A percentile compares a stretch with the other conserved stretches of the same genome.
phyloP scores from a whole-genome alignment of 2,329 filamentous ascomycete species.

The Hypomyces rosellus region DNA sequence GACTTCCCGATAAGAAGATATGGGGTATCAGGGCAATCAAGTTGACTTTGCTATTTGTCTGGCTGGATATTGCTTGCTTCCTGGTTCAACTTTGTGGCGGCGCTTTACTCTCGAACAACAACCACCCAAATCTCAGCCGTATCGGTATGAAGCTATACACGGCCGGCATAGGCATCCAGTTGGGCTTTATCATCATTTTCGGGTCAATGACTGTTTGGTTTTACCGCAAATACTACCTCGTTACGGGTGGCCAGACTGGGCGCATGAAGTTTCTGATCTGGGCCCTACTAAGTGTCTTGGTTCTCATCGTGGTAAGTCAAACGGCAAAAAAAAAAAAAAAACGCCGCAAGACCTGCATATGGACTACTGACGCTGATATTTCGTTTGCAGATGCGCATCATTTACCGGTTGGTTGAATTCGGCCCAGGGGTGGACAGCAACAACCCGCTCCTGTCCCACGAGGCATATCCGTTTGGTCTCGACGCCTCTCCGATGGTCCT shows the following conservation, averaged over 20 bases:
- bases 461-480: constrained; percentile 44
- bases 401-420: constrained; percentile 55
- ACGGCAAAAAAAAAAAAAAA: too few relatives aligned
- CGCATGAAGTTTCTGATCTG: constrained; percentile 29
- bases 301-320: constrained; percentile 29
- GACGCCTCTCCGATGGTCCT: constrained; percentile 53
- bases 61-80: constrained; percentile 42
- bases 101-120: constrained; percentile 26
- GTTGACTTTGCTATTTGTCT: constrained; percentile 41
- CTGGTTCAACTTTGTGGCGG: constrained; percentile 38
- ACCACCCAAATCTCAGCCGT: constrained; percentile 19
- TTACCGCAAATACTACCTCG: constrained; percentile 22
- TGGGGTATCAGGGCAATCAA: constrained; percentile 28
- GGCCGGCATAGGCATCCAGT: constrained; percentile 31
- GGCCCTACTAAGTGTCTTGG: constrained; percentile 27
- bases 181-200: constrained; percentile 33
- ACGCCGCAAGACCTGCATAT: not conserved
- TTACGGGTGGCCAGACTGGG: constrained; percentile 19
- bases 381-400: constrained; percentile 43
- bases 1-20: constrained; percentile 31
- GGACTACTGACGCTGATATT: not conserved
- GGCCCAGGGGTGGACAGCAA: constrained; percentile 34
- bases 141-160: constrained; percentile 34
- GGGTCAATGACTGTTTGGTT: constrained; percentile 29
- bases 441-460: constrained; percentile 40